Base-by-base conservation (phyloP, 441 rosid genomes). In the Capsella rubella region DNA sequence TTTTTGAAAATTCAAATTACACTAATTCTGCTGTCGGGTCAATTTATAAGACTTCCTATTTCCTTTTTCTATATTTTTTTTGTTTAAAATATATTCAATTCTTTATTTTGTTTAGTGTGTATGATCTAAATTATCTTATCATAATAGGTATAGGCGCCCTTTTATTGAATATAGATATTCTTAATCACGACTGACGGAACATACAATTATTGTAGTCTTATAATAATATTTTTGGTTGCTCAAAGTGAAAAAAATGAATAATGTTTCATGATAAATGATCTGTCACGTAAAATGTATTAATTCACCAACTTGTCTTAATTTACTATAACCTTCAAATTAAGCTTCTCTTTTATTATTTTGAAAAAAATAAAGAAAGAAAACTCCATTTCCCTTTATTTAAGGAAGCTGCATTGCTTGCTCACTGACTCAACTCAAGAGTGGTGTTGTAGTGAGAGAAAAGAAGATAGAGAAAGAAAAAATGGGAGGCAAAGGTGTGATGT, bases 401-500 rank as follows among this genome's bases (percentile, higher is more conserved):
- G 29, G 62, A 49, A 37, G 60, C 61, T 63, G 57, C 82, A 64
- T 46, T 77, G 78, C 69, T 77, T 65, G 51, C 45, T 71, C 76
- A 56, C 40, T 74, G 72, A 66, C 83, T 72, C 73, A 72, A 58
- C 73, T 16, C 72, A 72, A 50, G 54, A 46, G 64, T 58, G 40
- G 52, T 82, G 52, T 82, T 21, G 31, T 29, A 64, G 72, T 31
- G 67, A 51, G 66, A 69, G 67, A 52, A 47, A 63, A 50, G 21
- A 50, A 50, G 21, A 57, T 28, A 42, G 62, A 69, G 15, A 60
- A 18, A 8, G n/a, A 54, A 67, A 58, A 67, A 55, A 85, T 89
- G 96, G 84, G 79, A 76, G 79, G 85, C 66, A 89, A 83, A 82
- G 75, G 78, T 72, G 51, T 82, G 73, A 77, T 86, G 88, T 77